phyloP scores from a whole-genome alignment of 345 rosid species.

The Citrus medica region DNA sequence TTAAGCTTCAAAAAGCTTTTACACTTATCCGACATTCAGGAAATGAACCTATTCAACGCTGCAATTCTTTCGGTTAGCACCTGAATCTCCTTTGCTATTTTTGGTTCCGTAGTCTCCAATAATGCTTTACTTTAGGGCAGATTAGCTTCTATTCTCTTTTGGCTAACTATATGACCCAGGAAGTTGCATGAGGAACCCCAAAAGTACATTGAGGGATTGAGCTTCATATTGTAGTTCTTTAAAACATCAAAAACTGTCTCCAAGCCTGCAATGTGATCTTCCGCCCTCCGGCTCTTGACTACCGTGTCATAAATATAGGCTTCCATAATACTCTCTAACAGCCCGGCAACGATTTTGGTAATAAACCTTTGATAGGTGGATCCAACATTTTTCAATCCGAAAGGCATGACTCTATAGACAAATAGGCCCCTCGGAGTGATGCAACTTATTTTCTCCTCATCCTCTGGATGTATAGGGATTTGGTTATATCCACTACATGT shows the following conservation, averaged over 20 bases:
- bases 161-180: neutral
- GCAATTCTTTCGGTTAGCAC: accelerated
- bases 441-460: neutral
- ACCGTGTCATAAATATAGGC: neutral
- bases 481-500: no score
- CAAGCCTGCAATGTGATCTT: neutral
- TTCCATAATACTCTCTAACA: neutral
- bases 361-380: neutral
- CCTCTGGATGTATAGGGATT: neutral
- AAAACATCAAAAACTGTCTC: no score
- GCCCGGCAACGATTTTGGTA: neutral
- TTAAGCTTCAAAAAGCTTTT: no score
- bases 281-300: accelerated
- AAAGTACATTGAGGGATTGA: no score
- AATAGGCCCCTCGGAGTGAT: neutral
- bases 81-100: neutral
- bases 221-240: no score
- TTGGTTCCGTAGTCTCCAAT: no score
- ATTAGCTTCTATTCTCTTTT: neutral
- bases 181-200: no score
- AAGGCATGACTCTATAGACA: neutral
- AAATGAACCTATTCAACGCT: no score
- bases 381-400: neutral
- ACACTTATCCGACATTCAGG: no score
- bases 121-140: no score